phyloP scores from a whole-genome alignment of 1,139 yeast species.

The Kurtzmaniella quercitrusa region DNA sequence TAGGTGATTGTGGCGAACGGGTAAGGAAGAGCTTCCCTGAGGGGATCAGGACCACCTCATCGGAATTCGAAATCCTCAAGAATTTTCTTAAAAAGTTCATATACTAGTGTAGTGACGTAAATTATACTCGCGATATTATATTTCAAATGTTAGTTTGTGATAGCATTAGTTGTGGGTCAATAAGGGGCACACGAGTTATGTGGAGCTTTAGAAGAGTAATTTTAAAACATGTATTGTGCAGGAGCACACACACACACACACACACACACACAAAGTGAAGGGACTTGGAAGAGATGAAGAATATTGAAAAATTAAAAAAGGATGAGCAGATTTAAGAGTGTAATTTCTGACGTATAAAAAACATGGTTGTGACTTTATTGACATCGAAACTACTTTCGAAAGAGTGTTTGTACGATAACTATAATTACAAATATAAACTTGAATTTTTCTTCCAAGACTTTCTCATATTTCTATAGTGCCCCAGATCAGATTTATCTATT shows the following conservation, averaged over 20 bases:
- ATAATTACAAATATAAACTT: too few species aligned
- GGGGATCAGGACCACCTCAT: conserved; percentile 70
- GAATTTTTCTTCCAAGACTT: too few species aligned
- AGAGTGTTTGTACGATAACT: too few species aligned
- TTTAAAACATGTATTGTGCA: background rate
- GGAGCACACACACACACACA: background rate
- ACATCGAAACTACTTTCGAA: too few species aligned
- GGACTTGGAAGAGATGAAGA: too few species aligned
- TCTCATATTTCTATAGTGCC: too few species aligned
- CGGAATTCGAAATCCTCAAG: conserved; percentile 57
- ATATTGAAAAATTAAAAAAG: too few species aligned
- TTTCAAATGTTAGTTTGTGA: background rate
- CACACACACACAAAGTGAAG: too few species aligned
- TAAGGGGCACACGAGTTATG: conserved; percentile 1
- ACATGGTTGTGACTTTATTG: too few species aligned
- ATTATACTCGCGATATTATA: background rate
- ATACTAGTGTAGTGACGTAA: background rate
- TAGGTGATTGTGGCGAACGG: conserved; percentile 75
- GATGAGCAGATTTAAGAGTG: too few species aligned
- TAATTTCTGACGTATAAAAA: too few species aligned
- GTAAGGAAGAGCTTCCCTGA: conserved; percentile 75
- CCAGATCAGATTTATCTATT: too few species aligned
- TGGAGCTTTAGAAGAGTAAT: background rate
- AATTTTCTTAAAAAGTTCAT: conserved; percentile 82
- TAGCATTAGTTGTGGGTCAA: background rate